Base-by-base conservation (phyloP, 2,329 filamentous ascomycete genomes). In the Cephalotrichum gorgonifer region DNA sequence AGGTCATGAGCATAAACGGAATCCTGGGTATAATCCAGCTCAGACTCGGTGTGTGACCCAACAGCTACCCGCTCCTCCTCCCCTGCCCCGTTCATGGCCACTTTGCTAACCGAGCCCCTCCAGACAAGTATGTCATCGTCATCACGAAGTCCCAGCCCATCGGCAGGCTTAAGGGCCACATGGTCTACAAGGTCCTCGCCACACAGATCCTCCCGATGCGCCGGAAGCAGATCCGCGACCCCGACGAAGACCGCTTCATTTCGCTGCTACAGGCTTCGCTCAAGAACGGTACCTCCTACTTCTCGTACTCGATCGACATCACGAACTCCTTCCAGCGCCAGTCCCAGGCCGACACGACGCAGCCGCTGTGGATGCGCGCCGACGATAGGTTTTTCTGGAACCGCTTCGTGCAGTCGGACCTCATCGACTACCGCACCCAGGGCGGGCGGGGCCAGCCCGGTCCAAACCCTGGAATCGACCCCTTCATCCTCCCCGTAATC, bases 371-470 rank as follows among this genome's bases (percentile, higher is more conserved):
- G 93, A 84, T 86, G 73, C 77, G 89, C 57, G 85, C 91, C 54
- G 93, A 98, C 65, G 90, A 97, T 63, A 88, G 93, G 55, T 98
- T 98, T 74, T 98, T 96, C 74, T 98, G 91, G 88, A 98, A 98
- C 68, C 84, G 85, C 54, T 94, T 95, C 65, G 78, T 97, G 44
- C 88, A 91, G 64, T 85, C 86, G 7, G 89, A 96, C 60, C 69
- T 98, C 51, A 95, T 97, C 60, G 82, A 95, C 63, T 95, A 95
- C 63, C 83, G 91, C 53, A 79, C 74, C 35, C 67, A 60, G 31
- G 80, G 79, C 42, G 76, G 75, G 38, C 71, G 85, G 53, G 76
- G 79, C 49, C 78, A 85, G 48, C 73, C 75, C 23, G 83, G 83
- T 1, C 75, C 83, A 25, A 88, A 95, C 59, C 75, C 85, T 4